Evolutionary conservation across 768 basidiomycete genomes (phyloP), one percentile per base, ranked within the genome.

Genomic region (Suillus fuscotomentosus): DNA sequence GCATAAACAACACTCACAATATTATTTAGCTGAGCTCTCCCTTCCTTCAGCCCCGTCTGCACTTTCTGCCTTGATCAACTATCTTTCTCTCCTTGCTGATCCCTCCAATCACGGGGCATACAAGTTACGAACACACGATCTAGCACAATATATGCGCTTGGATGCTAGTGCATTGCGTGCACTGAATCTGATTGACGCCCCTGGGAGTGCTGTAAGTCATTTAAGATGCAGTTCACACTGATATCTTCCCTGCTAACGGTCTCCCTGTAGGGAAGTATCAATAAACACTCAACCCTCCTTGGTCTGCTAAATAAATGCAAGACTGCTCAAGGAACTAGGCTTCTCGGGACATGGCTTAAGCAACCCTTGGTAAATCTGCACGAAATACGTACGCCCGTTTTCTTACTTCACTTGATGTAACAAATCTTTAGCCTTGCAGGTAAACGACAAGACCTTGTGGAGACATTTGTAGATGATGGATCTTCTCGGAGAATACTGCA

Each of bases 281-380:
- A 87, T 61, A 90, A 92, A 71, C 95, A 91, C 67, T 92, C 91
- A 38, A 96, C 94, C 4, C 75, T 99, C 6, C 87, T 95, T 61
- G 95, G 95, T 1, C 79, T 97, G 9, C 78, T 99, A 63, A 97
- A 99, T 75, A 92, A 92, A 70, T 97, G 97, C 81, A 97, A 97
- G 78, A 99, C 97, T 0, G 88, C 93, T 0, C 97, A 99, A 73
- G 97, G 97, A 0, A 88, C 92, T 15, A 81, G 97, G 62, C 75
- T 97, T 47, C 81, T 99, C 3, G 92, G 89, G 0, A 89, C 88
- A 56, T 99, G 97, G 97, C 79, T 99, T 48, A 98, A 97, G 72
- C 97, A 99, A 73, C 97, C 97, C 6, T 79, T 99, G 34, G 87
- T 98, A 38, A 98, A 97, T 75, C 75, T 94, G 43, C 96, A 99